A percentile compares a stretch with the other conserved stretches of the same genome.
These are phyloP conservation scores for Entonaema liquescens DNA, from an alignment of 495 filamentous ascomycete genomes.

Conservation along the genomic window DNA sequence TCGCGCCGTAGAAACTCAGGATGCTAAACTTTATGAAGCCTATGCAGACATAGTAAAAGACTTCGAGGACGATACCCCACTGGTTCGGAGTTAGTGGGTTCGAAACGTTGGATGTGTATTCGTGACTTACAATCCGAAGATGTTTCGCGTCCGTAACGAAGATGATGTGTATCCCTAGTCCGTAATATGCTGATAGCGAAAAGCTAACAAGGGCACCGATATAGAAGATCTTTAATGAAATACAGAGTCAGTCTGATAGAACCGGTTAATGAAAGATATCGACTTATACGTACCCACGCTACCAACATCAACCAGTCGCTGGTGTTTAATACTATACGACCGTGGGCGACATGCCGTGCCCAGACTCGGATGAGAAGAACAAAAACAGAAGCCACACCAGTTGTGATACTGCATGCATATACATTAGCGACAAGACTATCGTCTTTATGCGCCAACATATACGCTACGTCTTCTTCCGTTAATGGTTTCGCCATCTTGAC, in stretches of 20 bases:
- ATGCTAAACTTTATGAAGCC: constrained; percentile 1
- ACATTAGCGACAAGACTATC: neutral
- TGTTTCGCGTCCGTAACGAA: neutral
- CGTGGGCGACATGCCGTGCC: neutral
- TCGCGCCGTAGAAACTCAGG: neutral
- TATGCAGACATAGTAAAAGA: neutral
- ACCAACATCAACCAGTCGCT: neutral
- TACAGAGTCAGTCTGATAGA: neutral
- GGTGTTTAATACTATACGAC: neutral
- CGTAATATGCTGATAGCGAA: neutral
- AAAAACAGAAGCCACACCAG: neutral
- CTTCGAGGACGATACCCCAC: neutral
- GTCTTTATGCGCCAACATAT: neutral
- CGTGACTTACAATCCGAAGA: neutral
- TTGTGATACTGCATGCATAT: neutral
- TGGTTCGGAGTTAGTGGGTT: neutral
- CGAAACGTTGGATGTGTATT: neutral
- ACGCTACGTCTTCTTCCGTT: neutral
- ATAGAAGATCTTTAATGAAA: neutral
- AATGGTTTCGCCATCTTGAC: neutral
- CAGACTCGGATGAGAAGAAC: neutral
- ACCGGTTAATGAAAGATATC: neutral
- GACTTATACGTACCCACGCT: neutral
- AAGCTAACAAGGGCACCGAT: neutral
- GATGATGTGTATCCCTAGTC: neutral